Conservation (phyloP, 768 basidiomycete species). For the Russula brevipes region DNA sequence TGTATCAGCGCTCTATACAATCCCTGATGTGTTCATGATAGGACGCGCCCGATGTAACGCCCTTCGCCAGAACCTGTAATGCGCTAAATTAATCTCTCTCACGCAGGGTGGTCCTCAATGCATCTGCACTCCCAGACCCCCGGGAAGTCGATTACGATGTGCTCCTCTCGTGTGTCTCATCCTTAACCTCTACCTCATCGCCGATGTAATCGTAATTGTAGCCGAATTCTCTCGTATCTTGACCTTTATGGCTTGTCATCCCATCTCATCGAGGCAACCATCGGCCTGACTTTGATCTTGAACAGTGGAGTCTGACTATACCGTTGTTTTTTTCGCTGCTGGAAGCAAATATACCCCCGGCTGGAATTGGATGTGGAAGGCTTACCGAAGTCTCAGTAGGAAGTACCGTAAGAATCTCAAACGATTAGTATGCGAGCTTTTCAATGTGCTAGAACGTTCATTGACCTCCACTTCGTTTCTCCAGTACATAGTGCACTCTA, state of each 20-base stretch:
- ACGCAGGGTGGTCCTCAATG: conserved; percentile 75
- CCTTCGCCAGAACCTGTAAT: background rate
- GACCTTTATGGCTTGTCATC: conserved; percentile 63
- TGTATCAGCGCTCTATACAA: conserved; percentile 6
- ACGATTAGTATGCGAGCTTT: conserved; percentile 51
- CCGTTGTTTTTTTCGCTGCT: conserved; percentile 81
- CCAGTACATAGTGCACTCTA: conserved; percentile 83
- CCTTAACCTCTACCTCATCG: conserved; percentile 16
- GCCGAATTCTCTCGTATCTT: conserved; percentile 72
- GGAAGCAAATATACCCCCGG: conserved; percentile 67
- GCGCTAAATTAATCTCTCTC: background rate
- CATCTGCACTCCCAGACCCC: conserved; percentile 80
- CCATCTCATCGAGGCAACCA: background rate
- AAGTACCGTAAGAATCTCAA: conserved; percentile 89
- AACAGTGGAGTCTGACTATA: conserved; percentile 85
- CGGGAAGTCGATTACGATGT: conserved; percentile 70
- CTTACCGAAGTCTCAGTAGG: conserved; percentile 71
- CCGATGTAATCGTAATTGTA: conserved; percentile 35
- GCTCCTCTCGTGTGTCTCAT: conserved; percentile 50
- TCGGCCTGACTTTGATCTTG: background rate
- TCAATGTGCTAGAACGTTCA: background rate
- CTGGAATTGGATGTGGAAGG: conserved; percentile 93
- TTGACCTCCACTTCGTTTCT: conserved; percentile 12
- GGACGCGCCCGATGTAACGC: conserved; percentile 77
- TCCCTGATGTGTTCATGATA: conserved; percentile 31